Evolutionary conservation across 2,329 filamentous ascomycete genomes (phyloP).

Genomic region (Ceratocystis smalleyi): DNA sequence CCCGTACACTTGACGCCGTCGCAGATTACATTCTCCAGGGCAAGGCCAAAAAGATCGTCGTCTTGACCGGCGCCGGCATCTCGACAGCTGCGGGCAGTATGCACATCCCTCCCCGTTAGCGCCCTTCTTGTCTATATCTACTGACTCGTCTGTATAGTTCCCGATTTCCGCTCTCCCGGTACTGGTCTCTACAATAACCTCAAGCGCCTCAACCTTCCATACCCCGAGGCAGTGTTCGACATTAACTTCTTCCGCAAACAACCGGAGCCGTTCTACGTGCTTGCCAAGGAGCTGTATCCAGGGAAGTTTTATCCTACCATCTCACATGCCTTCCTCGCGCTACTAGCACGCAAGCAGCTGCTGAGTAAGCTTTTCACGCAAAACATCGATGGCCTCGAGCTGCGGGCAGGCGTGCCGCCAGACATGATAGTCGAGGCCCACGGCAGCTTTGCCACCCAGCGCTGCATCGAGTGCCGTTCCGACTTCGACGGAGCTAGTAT

Average conservation of each 20-base stretch:
- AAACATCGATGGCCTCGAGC: conserved; percentile 92
- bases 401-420: conserved; percentile 64
- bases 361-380: conserved; percentile 85
- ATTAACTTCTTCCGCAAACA: conserved; percentile 75
- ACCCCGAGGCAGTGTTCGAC: conserved; percentile 88
- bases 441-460: conserved; percentile 81
- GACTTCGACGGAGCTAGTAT: conserved; percentile 60
- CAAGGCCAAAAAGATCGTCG: conserved; percentile 54
- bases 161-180: conserved; percentile 85
- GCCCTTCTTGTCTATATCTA: background rate
- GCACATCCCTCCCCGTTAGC: conserved; percentile 18
- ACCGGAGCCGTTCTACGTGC: conserved; percentile 77
- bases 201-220: conserved; percentile 66
- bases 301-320: conserved; percentile 79
- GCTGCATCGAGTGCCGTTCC: conserved; percentile 74
- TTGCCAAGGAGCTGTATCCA: conserved; percentile 84
- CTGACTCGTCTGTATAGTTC: conserved; percentile 41
- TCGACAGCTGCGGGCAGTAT: conserved; percentile 54
- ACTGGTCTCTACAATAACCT: conserved; percentile 92
- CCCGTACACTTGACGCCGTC: conserved; percentile 55
- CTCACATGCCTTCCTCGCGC: conserved; percentile 72
- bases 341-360: conserved; percentile 64
- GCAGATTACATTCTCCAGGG: conserved; percentile 67
- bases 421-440: conserved; percentile 85
- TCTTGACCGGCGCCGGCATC: conserved; percentile 85